phyloP scores from a whole-genome alignment of 768 basidiomycete genomes.

The Chiua virens region DNA sequence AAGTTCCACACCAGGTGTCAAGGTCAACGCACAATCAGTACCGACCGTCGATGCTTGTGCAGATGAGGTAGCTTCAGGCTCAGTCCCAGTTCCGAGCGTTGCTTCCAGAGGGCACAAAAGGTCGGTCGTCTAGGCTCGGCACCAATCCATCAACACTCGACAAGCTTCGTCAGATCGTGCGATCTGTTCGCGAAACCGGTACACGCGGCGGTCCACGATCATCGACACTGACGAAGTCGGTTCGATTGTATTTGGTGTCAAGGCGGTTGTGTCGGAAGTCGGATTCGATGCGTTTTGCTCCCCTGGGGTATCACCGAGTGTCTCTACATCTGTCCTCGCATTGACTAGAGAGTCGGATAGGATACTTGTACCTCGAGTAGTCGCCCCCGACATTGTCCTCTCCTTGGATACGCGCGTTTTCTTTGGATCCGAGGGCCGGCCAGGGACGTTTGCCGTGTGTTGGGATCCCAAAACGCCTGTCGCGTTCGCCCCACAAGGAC shows the following conservation, averaged over 20 bases:
- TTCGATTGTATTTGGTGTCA: neutral
- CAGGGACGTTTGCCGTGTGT: neutral
- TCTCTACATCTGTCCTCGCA: neutral
- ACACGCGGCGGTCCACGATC: conserved; percentile 11
- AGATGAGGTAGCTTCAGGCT: neutral
- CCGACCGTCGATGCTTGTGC: neutral
- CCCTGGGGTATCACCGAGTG: neutral
- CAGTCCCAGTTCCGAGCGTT: neutral
- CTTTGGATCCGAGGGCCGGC: neutral
- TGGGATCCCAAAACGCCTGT: neutral
- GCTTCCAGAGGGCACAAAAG: neutral
- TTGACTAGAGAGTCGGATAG: neutral
- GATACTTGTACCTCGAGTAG: neutral
- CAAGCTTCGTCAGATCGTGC: neutral
- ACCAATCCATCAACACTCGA: conserved; percentile 13
- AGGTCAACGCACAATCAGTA: neutral
- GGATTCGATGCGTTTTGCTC: neutral
- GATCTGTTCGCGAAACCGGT: conserved; percentile 7
- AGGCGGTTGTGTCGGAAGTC: too few relatives aligned
- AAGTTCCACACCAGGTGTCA: too few relatives aligned
- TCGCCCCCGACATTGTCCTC: too few relatives aligned
- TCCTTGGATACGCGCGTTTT: neutral
- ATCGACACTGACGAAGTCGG: neutral
- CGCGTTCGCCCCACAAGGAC: conserved; percentile 11
- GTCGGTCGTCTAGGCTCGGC: neutral